These are phyloP conservation scores for Spiraea crenata DNA, from an alignment of 331 rosid species.

Conservation along the genomic window DNA sequence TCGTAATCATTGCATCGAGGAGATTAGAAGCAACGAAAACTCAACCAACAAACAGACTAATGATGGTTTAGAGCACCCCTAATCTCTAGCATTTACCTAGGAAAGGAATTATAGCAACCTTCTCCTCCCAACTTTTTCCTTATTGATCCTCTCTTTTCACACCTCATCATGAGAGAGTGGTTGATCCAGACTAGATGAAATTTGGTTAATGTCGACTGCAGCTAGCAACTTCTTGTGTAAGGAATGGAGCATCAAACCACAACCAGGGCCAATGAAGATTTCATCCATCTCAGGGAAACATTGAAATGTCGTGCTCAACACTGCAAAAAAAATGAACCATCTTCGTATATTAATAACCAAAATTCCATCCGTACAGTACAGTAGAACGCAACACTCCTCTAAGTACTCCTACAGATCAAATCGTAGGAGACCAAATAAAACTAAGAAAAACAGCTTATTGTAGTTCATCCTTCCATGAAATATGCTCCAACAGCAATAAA, in stretches of 20 bases:
- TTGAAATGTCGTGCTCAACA: neutral
- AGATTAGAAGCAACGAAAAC: conserved; percentile 39
- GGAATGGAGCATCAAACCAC: too few species aligned
- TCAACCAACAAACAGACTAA: conserved; percentile 25
- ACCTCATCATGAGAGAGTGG: too few species aligned
- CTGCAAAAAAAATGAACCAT: neutral
- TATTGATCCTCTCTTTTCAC: too few species aligned
- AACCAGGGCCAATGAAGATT: too few species aligned
- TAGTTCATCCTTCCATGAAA: conserved; percentile 24
- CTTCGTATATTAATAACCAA: conserved; percentile 7
- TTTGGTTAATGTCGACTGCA: too few species aligned
- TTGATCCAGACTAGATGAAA: too few species aligned
- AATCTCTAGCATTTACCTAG: neutral
- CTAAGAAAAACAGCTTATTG: neutral
- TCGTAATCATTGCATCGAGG: conserved; percentile 44
- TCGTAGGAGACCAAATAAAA: neutral
- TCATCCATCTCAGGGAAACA: too few species aligned
- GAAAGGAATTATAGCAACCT: too few species aligned
- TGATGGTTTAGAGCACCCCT: conserved; percentile 29
- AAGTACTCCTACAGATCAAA: neutral
- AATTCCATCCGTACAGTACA: conserved; percentile 5
- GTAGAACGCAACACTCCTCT: neutral
- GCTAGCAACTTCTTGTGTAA: too few species aligned
- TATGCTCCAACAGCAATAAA: conserved; percentile 18
- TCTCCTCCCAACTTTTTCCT: too few species aligned